Evolutionary conservation across 2,329 filamentous ascomycete genomes (phyloP), one percentile per base, ranked within the genome.

Genomic region (Penicillium sp.): DNA sequence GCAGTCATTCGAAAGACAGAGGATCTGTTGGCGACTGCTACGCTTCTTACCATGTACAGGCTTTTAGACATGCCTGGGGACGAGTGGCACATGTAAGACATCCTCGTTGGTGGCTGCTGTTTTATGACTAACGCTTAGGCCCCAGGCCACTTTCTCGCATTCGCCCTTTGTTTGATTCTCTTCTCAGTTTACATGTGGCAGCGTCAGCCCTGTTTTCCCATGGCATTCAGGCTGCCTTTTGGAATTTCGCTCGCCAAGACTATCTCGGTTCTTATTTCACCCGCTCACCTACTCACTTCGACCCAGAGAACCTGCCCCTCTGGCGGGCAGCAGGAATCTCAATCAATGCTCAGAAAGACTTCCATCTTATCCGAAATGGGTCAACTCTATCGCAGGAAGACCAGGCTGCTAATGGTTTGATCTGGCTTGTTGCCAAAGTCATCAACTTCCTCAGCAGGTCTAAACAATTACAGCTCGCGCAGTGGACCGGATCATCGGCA

Each of bases 221-320:
- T 65, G 82, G 76, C 4, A 75, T 82, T 14, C 76, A 75, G 61
- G 82, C 84, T 2, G 82, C 81, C 0, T 87, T 87, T 64, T 87
- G 85, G 84, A 85, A 85, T 56, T 82, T 87, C 61, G 83, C 83
- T 13, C 77, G 83, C 9, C 81, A 86, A 61, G 85, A 87, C 59
- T 84, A 85, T 71, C 72, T 85, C 11, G 80, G 81, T 53, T 83
- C 84, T 35, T 86, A 82, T 62, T 84, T 85, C 56, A 85, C 82
- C 59, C 81, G 83, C 57, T 77, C 76, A 1, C 75, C 79, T 20
- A 86, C 84, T 2, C 78, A 83, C 31, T 73, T 87, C 2, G 80
- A 86, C 51, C 80, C 84, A 0, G 78, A 79, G 32, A 82, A 87
- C 50, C 63, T 85, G 5, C 66, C 76, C 0, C 74, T 88, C 14